Percentiles rank a stretch among this genome's conserved stretches.
Evolutionary conservation across 2,329 filamentous ascomycete species (phyloP).

Genomic region (Diaporthe sp.): DNA sequence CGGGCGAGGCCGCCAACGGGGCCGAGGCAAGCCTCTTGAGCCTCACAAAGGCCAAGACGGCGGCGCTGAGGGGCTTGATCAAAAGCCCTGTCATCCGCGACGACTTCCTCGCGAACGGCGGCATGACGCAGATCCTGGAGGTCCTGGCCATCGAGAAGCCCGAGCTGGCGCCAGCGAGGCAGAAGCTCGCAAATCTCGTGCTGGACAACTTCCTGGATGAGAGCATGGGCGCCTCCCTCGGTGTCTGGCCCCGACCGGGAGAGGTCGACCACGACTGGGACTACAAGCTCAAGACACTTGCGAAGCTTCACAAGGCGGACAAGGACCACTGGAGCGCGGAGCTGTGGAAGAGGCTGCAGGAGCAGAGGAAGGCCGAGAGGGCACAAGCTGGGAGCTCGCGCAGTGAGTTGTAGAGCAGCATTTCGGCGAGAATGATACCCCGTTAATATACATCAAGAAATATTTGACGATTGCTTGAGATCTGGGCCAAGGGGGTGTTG

Average conservation of each 20-base stretch:
- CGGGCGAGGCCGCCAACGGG: constrained; percentile 37
- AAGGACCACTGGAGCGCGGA: constrained; percentile 59
- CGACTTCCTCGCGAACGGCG: constrained; percentile 65
- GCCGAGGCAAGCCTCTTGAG: constrained; percentile 30
- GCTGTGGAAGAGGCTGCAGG: constrained; percentile 49
- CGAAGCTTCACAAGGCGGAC: constrained; percentile 48
- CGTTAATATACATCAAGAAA: not conserved
- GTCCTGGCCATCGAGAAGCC: constrained; percentile 60
- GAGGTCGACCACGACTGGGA: constrained; percentile 64
- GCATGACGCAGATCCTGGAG: constrained; percentile 65
- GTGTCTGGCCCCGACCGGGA: constrained; percentile 63
- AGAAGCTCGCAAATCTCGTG: constrained; percentile 67
- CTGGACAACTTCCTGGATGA: constrained; percentile 75
- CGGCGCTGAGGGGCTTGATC: constrained; percentile 66
- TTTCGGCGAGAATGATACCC: constrained; percentile 8
- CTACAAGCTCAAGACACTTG: constrained; percentile 57
- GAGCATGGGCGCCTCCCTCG: constrained; percentile 68
- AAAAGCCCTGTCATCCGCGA: constrained; percentile 62
- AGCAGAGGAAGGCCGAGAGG: constrained; percentile 38
- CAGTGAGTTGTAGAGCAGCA: constrained; percentile 20
- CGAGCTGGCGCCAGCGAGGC: constrained; percentile 61
- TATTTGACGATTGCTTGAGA: not conserved
- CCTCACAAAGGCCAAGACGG: constrained; percentile 52
- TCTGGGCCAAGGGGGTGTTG: not conserved
- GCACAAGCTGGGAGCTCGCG: constrained; percentile 16